Percentiles rank a stretch among this genome's conserved stretches.
These are phyloP conservation scores for Fonsecaea monophora DNA, from an alignment of 2,329 filamentous ascomycete genomes.

Conservation along the genomic window DNA sequence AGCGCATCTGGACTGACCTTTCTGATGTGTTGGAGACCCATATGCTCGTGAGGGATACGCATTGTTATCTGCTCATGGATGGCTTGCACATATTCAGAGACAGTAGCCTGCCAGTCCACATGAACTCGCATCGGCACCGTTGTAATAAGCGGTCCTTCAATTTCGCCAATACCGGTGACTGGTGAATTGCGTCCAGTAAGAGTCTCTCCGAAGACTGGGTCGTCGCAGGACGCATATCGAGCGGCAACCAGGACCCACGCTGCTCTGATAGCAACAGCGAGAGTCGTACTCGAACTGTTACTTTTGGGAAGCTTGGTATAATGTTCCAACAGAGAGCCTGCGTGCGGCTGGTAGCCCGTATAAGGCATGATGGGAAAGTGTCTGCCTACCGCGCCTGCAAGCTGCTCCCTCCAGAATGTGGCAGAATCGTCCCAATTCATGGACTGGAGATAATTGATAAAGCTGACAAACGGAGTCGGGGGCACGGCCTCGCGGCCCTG, in stretches of 20 bases:
- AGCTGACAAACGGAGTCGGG: constrained; percentile 36
- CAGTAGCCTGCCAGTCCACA: constrained; percentile 47
- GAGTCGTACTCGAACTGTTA: no score
- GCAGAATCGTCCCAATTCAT: constrained; percentile 30
- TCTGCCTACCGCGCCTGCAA: constrained; percentile 26
- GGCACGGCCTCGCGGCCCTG: constrained; percentile 29
- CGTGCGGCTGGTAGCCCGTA: no score
- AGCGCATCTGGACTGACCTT: constrained; percentile 58
- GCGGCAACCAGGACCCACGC: no score
- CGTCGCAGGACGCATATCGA: constrained; percentile 55
- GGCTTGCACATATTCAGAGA: constrained; percentile 59
- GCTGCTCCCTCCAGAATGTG: constrained; percentile 33
- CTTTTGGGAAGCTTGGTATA: no score
- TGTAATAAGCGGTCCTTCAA: constrained; percentile 51
- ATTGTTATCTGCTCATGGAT: constrained; percentile 64
- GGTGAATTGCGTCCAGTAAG: constrained; percentile 47
- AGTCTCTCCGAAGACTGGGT: constrained; percentile 57
- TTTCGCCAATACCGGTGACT: constrained; percentile 46
- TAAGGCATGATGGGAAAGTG: no score
- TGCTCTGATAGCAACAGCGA: no score
- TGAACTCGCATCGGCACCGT: constrained; percentile 53
- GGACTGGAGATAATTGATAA: constrained; percentile 40
- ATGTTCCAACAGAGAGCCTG: no score
- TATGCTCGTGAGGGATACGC: constrained; percentile 70
- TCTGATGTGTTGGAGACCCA: constrained; percentile 60